A percentile compares a stretch with the other conserved stretches of the same genome.
phyloP scores from a whole-genome alignment of 2,329 filamentous ascomycete genomes.

The Calonectria hongkongensis region DNA sequence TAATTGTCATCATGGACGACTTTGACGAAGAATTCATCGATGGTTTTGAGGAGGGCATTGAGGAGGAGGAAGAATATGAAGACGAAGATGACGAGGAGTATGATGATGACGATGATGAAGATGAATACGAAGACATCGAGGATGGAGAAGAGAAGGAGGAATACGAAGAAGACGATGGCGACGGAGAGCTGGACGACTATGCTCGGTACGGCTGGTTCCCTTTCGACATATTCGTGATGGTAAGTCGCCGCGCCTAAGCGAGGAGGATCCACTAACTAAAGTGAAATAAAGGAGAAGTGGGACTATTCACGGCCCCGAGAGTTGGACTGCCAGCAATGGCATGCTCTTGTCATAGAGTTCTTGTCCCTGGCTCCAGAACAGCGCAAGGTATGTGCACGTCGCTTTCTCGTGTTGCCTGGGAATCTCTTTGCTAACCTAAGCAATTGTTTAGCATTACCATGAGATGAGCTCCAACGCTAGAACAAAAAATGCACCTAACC shows the following conservation, averaged over 20 bases:
- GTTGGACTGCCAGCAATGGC: slow-evolving; percentile 8
- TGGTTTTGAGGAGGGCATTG: slow-evolving; percentile 14
- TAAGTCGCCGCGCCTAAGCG: not conserved
- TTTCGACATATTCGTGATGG: slow-evolving; percentile 20
- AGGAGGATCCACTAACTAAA: slow-evolving; percentile 1
- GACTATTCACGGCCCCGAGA: slow-evolving; percentile 3
- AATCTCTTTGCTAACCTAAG: not conserved
- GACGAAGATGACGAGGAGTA: slow-evolving; percentile 1
- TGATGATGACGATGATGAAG: not conserved
- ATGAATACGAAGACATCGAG: not conserved
- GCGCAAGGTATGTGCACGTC: not conserved
- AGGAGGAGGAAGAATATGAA: not conserved
- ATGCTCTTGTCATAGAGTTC: not conserved
- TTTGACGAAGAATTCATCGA: slow-evolving; percentile 2
- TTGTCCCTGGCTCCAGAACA: not conserved
- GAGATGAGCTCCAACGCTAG: not conserved
- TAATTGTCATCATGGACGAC: slow-evolving; percentile 23
- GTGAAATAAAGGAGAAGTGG: slow-evolving; percentile 11
- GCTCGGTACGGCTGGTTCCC: slow-evolving; percentile 2
- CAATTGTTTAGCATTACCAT: not conserved
- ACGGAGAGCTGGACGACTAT: not conserved
- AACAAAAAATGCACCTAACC: not conserved
- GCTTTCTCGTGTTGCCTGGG: too few species aligned
- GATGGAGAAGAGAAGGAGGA: not conserved
- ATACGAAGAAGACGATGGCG: not conserved